Evolutionary conservation across 108 stramenopile genomes (phyloP).

Genomic region (Cyclotella atomus): DNA sequence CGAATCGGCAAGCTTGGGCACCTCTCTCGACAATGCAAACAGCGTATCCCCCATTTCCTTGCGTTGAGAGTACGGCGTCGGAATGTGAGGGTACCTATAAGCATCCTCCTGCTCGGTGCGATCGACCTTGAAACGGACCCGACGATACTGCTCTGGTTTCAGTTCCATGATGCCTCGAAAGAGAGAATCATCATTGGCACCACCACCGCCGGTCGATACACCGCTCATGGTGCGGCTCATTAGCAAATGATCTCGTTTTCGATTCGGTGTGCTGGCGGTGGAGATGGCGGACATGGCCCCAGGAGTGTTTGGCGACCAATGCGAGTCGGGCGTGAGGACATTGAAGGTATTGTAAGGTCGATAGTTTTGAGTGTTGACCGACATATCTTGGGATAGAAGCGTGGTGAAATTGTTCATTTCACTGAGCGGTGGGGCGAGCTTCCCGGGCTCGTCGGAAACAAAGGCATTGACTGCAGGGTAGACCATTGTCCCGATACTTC

Average conservation of each 20-base stretch:
- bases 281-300: slow-evolving; percentile 39
- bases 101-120: slow-evolving; percentile 11
- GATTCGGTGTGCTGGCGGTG: slow-evolving; percentile 21
- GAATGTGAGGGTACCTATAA: slow-evolving; percentile 70
- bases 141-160: slow-evolving; percentile 76
- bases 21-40: slow-evolving; percentile 60
- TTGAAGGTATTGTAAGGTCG: slow-evolving; percentile 18
- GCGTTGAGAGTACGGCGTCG: slow-evolving; percentile 73
- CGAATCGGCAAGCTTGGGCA: slow-evolving; percentile 63
- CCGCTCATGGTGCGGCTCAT: slow-evolving; percentile 41
- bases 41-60: slow-evolving; percentile 78
- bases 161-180: slow-evolving; percentile 55
- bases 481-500: slow-evolving; percentile 84
- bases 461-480: slow-evolving; percentile 80
- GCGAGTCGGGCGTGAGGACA: slow-evolving; percentile 36
- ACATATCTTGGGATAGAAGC: slow-evolving; percentile 43
- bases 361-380: slow-evolving; percentile 15
- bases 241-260: slow-evolving; percentile 27
- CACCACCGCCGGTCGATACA: slow-evolving; percentile 25
- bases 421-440: slow-evolving; percentile 64
- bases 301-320: slow-evolving; percentile 50
- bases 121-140: slow-evolving; percentile 39
- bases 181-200: slow-evolving; percentile 11
- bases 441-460: slow-evolving; percentile 73
- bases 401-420: slow-evolving; percentile 89